These are phyloP conservation scores for Phaffomyces antillensis DNA, from an alignment of 805 yeast species.

Conservation along the genomic window DNA sequence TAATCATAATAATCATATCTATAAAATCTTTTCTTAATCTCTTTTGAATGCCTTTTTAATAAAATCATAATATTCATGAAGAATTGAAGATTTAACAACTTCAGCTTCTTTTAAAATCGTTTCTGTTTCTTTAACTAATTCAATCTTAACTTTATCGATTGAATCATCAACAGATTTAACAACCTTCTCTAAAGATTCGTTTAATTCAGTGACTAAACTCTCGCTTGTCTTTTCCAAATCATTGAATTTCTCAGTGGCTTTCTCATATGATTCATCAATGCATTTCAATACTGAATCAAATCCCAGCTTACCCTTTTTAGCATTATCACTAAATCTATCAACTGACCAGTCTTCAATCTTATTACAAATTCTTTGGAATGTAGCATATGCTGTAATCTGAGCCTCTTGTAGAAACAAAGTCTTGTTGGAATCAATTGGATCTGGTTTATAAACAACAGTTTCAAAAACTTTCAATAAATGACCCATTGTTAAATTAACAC, in stretches of 20 bases:
- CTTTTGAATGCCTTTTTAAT: constrained; percentile 20
- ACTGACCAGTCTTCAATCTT: constrained; percentile 90
- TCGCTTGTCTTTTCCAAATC: constrained; percentile 24
- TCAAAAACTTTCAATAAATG: constrained; percentile 75
- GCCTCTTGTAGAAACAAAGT: constrained; percentile 80
- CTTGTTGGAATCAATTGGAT: constrained; percentile 37
- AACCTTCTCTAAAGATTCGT: constrained; percentile 19
- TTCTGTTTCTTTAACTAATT: constrained; percentile 38
- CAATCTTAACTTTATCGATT: constrained; percentile 37
- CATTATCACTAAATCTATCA: constrained; percentile 83
- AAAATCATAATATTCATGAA: constrained; percentile 17
- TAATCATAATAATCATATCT: too few relatives aligned
- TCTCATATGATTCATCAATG: constrained; percentile 28
- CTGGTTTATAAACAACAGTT: constrained; percentile 77
- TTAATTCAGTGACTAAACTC: constrained; percentile 18
- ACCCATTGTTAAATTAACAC: constrained; percentile 80
- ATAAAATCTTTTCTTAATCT: not conserved
- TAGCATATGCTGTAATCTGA: constrained; percentile 78
- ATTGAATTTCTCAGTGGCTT: not conserved
- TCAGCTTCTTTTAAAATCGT: constrained; percentile 22
- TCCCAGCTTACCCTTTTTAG: constrained; percentile 72
- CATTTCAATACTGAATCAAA: constrained; percentile 71
- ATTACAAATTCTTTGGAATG: constrained; percentile 62
- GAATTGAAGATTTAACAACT: constrained; percentile 15
- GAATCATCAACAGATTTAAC: constrained; percentile 26